Base-by-base conservation (phyloP, 1,139 yeast species). In the Saccharomyces hybrid region DNA sequence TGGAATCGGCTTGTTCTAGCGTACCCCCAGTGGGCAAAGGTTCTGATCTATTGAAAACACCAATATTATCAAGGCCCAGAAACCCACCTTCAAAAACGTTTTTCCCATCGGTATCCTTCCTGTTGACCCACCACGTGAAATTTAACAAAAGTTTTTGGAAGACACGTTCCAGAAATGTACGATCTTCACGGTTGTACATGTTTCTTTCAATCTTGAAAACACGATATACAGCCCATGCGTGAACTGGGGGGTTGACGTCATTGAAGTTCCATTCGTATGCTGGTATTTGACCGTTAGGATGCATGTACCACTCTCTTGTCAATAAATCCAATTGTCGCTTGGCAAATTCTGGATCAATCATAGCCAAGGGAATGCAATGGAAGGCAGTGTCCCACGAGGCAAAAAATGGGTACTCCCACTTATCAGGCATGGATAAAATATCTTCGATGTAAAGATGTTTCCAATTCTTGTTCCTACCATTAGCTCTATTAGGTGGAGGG, bases 381-480 rank as follows among this genome's bases (percentile, higher is more conserved):
- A 91, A 91, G 0, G 97, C 96, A 2, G 96, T 86, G 70, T 91
- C 98, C 98, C 98, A 91, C 5, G 97, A 95, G 9, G 97, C 97
- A 70, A 91, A 91, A 70, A 91, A 91, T 3, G 97, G 97, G 70
- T 91, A 91, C 71, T 91, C 98, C 91, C 97, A 91, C 70, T 89
- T 91, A 69, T 91, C 98, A 2, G 98, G 97, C 75, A 91, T 79
- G 1, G 96, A 88, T 63, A 91, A 76, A 53, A 91, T 81, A 70
- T 91, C 97, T 68, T 90, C 95, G 64, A 88, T 86, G 71, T 89
- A 89, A 70, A 91, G 75, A 70, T 91, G 96, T 62, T 82, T 83
- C 98, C 98, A 91, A 55, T 88, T 89, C 63, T 82, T 81, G 70
- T 89, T 89, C 72, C 97, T 80, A 31, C 93, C 88, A 67, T 85